Percentiles rank a stretch among this genome's conserved stretches.
Evolutionary conservation across 2,329 filamentous ascomycete genomes (phyloP).

Genomic region (Colletotrichum sp.): DNA sequence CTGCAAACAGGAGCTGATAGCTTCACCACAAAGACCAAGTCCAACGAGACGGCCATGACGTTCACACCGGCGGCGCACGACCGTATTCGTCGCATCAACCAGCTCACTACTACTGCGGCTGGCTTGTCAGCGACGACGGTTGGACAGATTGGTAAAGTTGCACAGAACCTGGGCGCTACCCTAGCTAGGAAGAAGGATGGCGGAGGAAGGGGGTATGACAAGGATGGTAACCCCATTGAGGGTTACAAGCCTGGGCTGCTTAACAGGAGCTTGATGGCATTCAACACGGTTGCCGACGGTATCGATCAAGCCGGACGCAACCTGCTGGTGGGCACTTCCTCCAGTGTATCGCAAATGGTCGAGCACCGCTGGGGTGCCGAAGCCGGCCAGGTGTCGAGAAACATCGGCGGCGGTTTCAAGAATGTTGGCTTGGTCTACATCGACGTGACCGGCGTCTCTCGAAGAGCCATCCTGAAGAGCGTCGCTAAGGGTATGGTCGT

Average conservation of each 20-base stretch:
- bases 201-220: slow-evolving; percentile 65
- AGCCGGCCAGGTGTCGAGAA: slow-evolving; percentile 77
- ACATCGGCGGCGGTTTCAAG: slow-evolving; percentile 86
- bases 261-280: slow-evolving; percentile 97
- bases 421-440: slow-evolving; percentile 98
- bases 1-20: slow-evolving; percentile 78
- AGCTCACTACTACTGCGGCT: slow-evolving; percentile 80
- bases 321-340: slow-evolving; percentile 75
- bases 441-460: slow-evolving; percentile 90
- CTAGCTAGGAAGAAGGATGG: slow-evolving; percentile 64
- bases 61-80: slow-evolving; percentile 87
- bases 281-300: slow-evolving; percentile 91
- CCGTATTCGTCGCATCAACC: slow-evolving; percentile 87
- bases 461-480: slow-evolving; percentile 88
- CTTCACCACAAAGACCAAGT: slow-evolving; percentile 82
- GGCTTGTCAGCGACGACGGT: slow-evolving; percentile 85
- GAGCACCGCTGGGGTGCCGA: slow-evolving; percentile 89
- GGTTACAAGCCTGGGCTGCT: slow-evolving; percentile 87
- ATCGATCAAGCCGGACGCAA: slow-evolving; percentile 86
- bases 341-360: slow-evolving; percentile 85
- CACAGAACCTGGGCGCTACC: slow-evolving; percentile 87
- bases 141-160: slow-evolving; percentile 80
- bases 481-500: slow-evolving; percentile 97
- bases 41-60: slow-evolving; percentile 79
- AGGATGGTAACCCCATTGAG: slow-evolving; percentile 69